A percentile compares a stretch with the other conserved stretches of the same genome.
Evolutionary conservation across 1,139 yeast genomes (phyloP).

Genomic region (Hyphopichia khmerensis): DNA sequence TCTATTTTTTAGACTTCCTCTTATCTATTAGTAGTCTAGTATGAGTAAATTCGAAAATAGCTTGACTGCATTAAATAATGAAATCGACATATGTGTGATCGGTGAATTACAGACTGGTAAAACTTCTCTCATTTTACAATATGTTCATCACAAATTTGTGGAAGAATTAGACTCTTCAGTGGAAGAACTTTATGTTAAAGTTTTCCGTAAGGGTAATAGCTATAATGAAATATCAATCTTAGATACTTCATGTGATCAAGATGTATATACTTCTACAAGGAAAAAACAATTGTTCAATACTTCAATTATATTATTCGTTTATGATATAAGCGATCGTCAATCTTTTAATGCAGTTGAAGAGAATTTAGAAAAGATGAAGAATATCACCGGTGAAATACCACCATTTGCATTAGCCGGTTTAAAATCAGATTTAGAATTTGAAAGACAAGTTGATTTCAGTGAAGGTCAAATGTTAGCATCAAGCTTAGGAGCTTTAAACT

Average conservation of each 20-base stretch:
- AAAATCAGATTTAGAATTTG: conserved; percentile 26
- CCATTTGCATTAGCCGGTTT: conserved; percentile 34
- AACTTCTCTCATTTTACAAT: conserved; percentile 26
- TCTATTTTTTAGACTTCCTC: no score
- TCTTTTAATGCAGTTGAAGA: conserved; percentile 32
- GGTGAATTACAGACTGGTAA: conserved; percentile 33
- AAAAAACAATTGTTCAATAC: conserved; percentile 30
- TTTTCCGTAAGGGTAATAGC: conserved; percentile 12
- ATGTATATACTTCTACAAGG: conserved; percentile 26
- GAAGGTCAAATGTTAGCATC: conserved; percentile 30
- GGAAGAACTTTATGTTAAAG: conserved; percentile 34
- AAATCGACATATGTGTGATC: conserved; percentile 33
- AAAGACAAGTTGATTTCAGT: conserved; percentile 25
- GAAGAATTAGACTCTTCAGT: conserved; percentile 19
- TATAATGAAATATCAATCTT: conserved; percentile 28
- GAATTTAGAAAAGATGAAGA: conserved; percentile 17
- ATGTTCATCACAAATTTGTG: conserved; percentile 21
- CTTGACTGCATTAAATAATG: conserved; percentile 21
- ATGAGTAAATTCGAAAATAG: conserved; percentile 13
- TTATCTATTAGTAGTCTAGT: no score
- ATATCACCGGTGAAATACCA: conserved; percentile 22
- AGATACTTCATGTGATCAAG: conserved; percentile 25
- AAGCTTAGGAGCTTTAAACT: conserved; percentile 25
- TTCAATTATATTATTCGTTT: conserved; percentile 29
- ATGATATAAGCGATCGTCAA: conserved; percentile 24